Base-by-base conservation (phyloP, 1,284 basidiomycete genomes). In the Trametes sp. region DNA sequence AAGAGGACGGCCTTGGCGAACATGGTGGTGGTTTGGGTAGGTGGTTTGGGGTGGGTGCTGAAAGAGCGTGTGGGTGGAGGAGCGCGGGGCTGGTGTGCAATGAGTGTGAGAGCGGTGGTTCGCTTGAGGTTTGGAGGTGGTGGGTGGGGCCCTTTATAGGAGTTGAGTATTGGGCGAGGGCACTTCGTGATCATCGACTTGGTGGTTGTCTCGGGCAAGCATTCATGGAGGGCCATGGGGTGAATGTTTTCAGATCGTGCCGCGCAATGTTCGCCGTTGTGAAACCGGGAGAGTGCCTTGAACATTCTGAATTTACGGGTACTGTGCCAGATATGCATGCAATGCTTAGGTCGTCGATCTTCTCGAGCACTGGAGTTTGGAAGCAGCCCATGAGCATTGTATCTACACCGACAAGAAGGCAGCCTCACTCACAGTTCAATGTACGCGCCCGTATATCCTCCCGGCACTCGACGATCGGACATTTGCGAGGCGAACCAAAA, bases 51-150 rank as follows among this genome's bases (percentile, higher is more conserved):
- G 24, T 35, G 21, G 54, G 44, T 51, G 45, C 45, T 60, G 52
- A 60, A 58, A 28, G 52, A 55, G 56, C 46, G 59, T 53, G 50
- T 57, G 21, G 45, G 33, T 23, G n/a, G 61, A 57, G 57, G 46
- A 54, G 49, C 50, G 55, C 49, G 48, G 36, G 59, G 45, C 55
- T 59, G 53, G 53, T 35, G 41, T 31, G 54, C 51, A 65, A 68
- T 6, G 66, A 68, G 44, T 57, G 63, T 65, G 63, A 49, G 61
- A 63, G 59, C 51, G 60, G 49, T 54, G 62, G 31, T 41, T 68
- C 64, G 59, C 61, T 64, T 68, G 63, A 45, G 35, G 66, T 41
- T 19, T 36, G 24, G 11, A 6, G 53, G 38, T 10, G 45, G 26
- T 11, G 14, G 14, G 35, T 19, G 31, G 9, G 14, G 41, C 42